A percentile compares a stretch with the other conserved stretches of the same genome.
These are phyloP conservation scores for Chimonanthus salicifolius DNA, from an alignment of 164 flowering plant genomes.

Conservation along the genomic window DNA sequence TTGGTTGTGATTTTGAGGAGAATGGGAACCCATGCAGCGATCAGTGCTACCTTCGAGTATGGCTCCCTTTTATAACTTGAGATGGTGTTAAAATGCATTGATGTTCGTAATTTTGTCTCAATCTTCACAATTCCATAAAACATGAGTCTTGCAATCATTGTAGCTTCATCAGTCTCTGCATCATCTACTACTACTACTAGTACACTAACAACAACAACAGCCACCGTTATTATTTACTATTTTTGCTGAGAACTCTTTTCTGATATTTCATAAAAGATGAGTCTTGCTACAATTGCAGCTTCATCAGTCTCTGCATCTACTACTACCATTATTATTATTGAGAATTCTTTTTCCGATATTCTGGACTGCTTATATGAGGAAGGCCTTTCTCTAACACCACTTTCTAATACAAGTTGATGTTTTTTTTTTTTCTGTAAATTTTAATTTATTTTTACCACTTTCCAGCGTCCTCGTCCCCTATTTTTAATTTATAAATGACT, in stretches of 20 bases:
- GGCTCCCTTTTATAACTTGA: conserved; percentile 9
- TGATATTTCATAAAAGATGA: not conserved
- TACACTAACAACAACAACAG: no score
- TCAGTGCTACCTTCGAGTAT: conserved; percentile 76
- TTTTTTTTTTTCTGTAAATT: not conserved
- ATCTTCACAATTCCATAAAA: not conserved
- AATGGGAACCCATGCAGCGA: conserved; percentile 78
- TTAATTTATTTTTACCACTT: not conserved
- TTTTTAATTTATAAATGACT: not conserved
- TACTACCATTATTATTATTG: not conserved
- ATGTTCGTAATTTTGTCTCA: not conserved
- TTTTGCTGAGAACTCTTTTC: no score
- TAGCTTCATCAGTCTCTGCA: not conserved
- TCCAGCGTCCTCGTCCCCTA: not conserved
- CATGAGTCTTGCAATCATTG: not conserved
- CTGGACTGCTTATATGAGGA: not conserved
- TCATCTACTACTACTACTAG: no score
- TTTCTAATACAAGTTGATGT: not conserved
- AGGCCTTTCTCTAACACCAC: not conserved
- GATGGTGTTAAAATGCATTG: not conserved
- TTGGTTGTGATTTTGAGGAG: conserved; percentile 52
- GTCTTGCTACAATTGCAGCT: not conserved
- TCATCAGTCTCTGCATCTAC: not conserved
- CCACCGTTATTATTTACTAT: no score
- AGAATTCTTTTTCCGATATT: not conserved